Evolutionary conservation across 495 filamentous ascomycete genomes (phyloP), one percentile per base, ranked within the genome.

Genomic region (Penicillium daleae): DNA sequence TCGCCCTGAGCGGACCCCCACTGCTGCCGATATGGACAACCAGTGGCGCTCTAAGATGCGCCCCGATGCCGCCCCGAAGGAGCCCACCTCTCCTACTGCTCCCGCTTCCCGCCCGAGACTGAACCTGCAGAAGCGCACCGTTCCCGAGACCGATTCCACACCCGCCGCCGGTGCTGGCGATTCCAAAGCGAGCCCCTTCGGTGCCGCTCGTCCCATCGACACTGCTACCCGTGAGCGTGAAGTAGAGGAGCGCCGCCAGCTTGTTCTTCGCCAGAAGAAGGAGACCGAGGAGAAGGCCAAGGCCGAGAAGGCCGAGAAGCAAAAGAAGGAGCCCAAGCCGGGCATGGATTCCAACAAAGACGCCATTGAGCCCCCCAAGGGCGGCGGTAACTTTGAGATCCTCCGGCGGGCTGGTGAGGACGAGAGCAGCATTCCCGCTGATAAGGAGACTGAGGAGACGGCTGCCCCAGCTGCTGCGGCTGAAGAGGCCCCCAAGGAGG

Each of bases 111-210:
- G 93, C 40, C 93, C 93, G 3, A 89, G 82, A 66, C 76, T 97
- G 66, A 93, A 97, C 68, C 86, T 97, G 15, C 74, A 86, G 58
- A 97, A 97, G 82, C 87, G 95, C 49, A 96, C 92, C 6, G 90
- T 96, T 33, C 87, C 93, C 5, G 93, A 97, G 56, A 78, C 81
- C 48, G 84, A 83, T 46, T 73, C 87, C 17, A 71, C 77, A 31
- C 59, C 82, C 10, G 70, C 84, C 37, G 70, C 80, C 24, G 63
- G 76, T 24, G 67, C 66, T 26, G 74, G 75, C 37, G 91, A 93
- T 60, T 82, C 91, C 4, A 96, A 95, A 80, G 84, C 92, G 19
- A 97, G 87, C 76, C 92, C 92, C 26, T 99, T 99, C 75, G 95
- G 95, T 72, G 92, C 90, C 57, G 93, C 93, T 40, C 85, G 86